phyloP scores from a whole-genome alignment of 2,329 filamentous ascomycete species.

The Hymenoscyphus linearis region DNA sequence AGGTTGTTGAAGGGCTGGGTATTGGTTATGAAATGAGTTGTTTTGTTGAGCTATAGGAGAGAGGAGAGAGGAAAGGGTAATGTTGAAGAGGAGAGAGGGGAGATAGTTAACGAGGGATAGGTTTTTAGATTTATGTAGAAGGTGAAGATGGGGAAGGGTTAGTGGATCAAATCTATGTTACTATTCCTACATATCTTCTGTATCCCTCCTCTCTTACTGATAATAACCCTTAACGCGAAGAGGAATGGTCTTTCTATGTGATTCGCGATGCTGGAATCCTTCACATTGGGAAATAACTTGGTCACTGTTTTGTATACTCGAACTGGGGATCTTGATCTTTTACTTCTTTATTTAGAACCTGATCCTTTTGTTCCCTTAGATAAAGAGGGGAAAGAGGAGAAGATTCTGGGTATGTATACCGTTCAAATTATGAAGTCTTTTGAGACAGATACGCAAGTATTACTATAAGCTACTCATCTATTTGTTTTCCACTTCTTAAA shows the following conservation, averaged over 20 bases:
- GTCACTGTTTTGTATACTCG: conserved; percentile 55
- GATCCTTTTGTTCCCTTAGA: conserved; percentile 5
- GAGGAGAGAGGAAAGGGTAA: no score
- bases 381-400: conserved; percentile 34
- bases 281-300: conserved; percentile 50
- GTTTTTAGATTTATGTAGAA: no score
- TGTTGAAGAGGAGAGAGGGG: no score
- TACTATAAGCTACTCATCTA: conserved; percentile 26
- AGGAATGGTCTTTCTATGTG: no score
- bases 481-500: conserved; percentile 30
- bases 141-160: no score
- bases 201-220: no score
- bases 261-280: conserved; percentile 42
- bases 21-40: no score
- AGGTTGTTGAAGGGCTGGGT: no score
- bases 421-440: conserved; percentile 44
- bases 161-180: conserved; percentile 51
- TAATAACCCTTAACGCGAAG: no score
- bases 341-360: conserved; percentile 48
- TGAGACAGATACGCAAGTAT: conserved; percentile 47
- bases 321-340: conserved; percentile 45
- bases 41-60: no score
- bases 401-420: conserved; percentile 32
- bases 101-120: no score
- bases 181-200: conserved; percentile 45